Evolutionary conservation across 2,329 filamentous ascomycete species (phyloP).

Genomic region (Clarireedia homoeocarpa): DNA sequence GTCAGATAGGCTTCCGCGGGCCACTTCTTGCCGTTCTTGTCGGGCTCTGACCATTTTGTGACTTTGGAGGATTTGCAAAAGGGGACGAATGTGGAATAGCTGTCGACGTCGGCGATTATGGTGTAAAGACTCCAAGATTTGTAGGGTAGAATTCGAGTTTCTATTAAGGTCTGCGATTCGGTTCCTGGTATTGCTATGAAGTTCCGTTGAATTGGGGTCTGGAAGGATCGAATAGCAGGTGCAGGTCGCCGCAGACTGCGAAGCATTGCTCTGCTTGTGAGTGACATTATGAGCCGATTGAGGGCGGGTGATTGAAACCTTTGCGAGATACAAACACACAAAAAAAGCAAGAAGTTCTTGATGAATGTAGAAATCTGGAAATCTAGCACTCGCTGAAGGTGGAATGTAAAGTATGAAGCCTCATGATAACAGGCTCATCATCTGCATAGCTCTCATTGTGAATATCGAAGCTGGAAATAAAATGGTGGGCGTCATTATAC

Average conservation of each 20-base stretch:
- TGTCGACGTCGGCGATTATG: slow-evolving; percentile 81
- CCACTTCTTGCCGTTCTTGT: slow-evolving; percentile 42
- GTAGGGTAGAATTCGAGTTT: slow-evolving; percentile 71
- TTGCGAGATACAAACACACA: not conserved
- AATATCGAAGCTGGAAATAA: not conserved
- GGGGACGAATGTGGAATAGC: slow-evolving; percentile 82
- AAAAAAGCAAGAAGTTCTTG: not conserved
- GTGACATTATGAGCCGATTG: slow-evolving; percentile 15
- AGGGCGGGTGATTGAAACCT: not conserved
- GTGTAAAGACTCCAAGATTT: slow-evolving; percentile 63
- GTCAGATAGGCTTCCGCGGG: slow-evolving; percentile 72
- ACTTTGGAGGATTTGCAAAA: slow-evolving; percentile 76
- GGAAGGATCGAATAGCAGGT: slow-evolving; percentile 14
- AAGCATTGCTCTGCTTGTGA: slow-evolving; percentile 14
- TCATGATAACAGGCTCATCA: not conserved
- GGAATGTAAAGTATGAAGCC: not conserved
- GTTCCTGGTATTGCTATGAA: slow-evolving; percentile 34
- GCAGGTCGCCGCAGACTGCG: slow-evolving; percentile 18
- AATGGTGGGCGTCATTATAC: no score
- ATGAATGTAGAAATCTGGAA: not conserved
- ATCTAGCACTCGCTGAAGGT: not conserved
- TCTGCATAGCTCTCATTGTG: not conserved
- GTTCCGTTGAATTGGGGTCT: slow-evolving; percentile 30
- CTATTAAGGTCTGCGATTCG: slow-evolving; percentile 56
- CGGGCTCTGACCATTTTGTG: slow-evolving; percentile 59